These are phyloP conservation scores for Aspergillus sergii DNA, from an alignment of 2,329 filamentous ascomycete genomes.

Conservation along the genomic window DNA sequence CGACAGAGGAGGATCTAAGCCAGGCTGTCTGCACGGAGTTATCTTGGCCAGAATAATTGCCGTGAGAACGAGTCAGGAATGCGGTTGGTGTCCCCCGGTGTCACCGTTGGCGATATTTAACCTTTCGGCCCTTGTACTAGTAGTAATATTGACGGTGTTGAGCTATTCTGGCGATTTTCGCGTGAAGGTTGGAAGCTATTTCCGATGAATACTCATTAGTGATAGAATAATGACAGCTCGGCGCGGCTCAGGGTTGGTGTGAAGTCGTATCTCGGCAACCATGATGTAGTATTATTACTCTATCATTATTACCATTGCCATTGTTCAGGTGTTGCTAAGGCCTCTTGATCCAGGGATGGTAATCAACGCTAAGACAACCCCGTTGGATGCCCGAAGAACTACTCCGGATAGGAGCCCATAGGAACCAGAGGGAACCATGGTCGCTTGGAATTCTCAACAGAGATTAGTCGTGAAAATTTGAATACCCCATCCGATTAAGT, in stretches of 20 bases:
- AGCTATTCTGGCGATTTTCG: not conserved
- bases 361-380: slow-evolving; percentile 5
- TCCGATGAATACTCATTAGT: not conserved
- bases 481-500: not conserved
- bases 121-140: not conserved
- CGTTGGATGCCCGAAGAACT: slow-evolving; percentile 12
- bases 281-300: slow-evolving; percentile 4
- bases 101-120: not conserved
- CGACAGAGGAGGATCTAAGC: not conserved
- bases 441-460: slow-evolving; percentile 9
- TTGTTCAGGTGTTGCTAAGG: not conserved
- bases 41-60: not conserved
- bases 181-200: not conserved
- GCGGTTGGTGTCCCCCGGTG: not conserved
- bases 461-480: slow-evolving; percentile 4
- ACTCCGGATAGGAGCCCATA: not conserved
- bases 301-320: slow-evolving; percentile 5
- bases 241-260: not conserved
- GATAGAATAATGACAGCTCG: not conserved
- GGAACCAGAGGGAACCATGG: slow-evolving; percentile 6
- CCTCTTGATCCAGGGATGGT: slow-evolving; percentile 8
- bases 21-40: not conserved
- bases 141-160: not conserved
- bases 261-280: slow-evolving; percentile 4
- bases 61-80: not conserved